These are phyloP conservation scores for Trichosporon coremiiforme DNA, from an alignment of 1,284 basidiomycete species.

Conservation along the genomic window DNA sequence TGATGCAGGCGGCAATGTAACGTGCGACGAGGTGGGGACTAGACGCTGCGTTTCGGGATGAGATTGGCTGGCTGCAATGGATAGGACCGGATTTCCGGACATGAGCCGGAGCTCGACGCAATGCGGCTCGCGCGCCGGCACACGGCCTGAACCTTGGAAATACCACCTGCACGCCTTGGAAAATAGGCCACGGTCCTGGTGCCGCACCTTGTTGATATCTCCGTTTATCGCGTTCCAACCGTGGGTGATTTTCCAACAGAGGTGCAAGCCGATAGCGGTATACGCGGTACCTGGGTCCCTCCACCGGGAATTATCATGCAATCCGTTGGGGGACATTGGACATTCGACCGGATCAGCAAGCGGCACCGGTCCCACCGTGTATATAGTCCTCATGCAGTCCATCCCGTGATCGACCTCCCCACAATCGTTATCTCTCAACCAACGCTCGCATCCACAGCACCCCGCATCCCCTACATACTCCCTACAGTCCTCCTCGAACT, in stretches of 20 bases:
- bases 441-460: background rate
- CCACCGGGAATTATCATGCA: slow-evolving; percentile 7
- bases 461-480: background rate
- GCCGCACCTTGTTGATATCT: background rate
- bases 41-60: background rate
- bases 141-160: slow-evolving; percentile 11
- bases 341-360: background rate
- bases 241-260: slow-evolving; percentile 12
- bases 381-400: background rate
- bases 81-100: background rate
- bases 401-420: background rate
- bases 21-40: background rate
- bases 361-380: background rate
- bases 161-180: slow-evolving; percentile 12
- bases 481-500: background rate
- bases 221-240: background rate
- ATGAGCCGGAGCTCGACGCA: background rate
- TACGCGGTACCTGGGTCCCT: background rate
- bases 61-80: background rate
- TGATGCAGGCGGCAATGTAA: background rate
- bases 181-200: background rate
- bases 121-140: background rate
- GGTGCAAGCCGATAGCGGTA: background rate
- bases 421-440: background rate
- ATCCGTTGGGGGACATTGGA: slow-evolving; percentile 9